Base-by-base conservation (phyloP, 2,329 filamentous ascomycete species). In the Dendryphion nanum region DNA sequence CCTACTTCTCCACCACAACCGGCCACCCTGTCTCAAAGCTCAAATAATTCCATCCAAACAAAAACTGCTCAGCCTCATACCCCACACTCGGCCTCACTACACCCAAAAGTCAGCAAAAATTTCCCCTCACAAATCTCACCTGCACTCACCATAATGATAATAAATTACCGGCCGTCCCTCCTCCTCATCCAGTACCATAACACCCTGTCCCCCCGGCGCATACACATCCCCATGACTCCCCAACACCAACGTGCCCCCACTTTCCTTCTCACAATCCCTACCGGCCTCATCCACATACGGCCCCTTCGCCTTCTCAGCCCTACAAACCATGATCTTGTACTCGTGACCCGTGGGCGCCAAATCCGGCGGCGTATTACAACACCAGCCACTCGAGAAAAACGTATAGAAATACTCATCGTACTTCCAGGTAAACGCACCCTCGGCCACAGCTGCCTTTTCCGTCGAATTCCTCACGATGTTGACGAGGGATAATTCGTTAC, bases 251-350 rank as follows among this genome's bases (percentile, higher is more conserved):
- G 76, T 81, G 2, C 82, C 82, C 3, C 81, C 81, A 34, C 72
- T 72, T 4, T 67, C 49, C 1, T 66, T 71, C 51, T 78, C 79
- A 37, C 61, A 64, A 23, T 50, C 37, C 23, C 37, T 51, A 3
- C 52, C 57, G 1, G 44, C 29, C 13, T 38, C 24, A 34, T 62
- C 58, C 12, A 49, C 72, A 50, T 78, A 86, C 1, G 66, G 68
- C 0, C 78, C 72, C 0, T 64, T 76, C 4, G 73, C 65, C 3
- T 59, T 66, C 0, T 61, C 62, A 7, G 75, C 76, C 6, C 79
- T 68, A 59, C 82, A 85, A 10, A 83, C 79, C 45, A 73, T 76
- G 54, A 85, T 77, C 47, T 73, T 75, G 55, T 85, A 86, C 59
- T 83, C 82, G 18, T 71, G 66, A 3, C 80, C 80, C 0, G 71